These are phyloP conservation scores for Aspergillus aculeatinus DNA, from an alignment of 2,329 filamentous ascomycete genomes.

Conservation along the genomic window DNA sequence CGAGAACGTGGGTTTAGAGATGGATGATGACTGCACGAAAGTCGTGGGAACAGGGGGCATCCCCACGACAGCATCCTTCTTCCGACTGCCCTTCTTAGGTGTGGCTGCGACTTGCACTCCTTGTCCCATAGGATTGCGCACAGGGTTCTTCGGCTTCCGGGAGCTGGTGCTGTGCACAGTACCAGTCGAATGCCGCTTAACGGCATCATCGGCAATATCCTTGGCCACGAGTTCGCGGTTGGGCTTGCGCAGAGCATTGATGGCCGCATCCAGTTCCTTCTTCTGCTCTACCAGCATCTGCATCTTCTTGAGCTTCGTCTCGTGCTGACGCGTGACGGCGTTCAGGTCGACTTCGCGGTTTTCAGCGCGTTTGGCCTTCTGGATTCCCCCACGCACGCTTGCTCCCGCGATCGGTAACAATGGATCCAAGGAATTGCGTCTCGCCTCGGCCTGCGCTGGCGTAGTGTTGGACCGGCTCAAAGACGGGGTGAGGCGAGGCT, in stretches of 20 bases:
- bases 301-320: slow-evolving; percentile 48
- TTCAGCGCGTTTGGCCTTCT: slow-evolving; percentile 46
- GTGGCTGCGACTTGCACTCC: slow-evolving; percentile 52
- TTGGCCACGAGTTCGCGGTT: slow-evolving; percentile 48
- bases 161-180: slow-evolving; percentile 31
- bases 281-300: slow-evolving; percentile 48
- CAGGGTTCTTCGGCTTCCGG: slow-evolving; percentile 43
- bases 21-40: slow-evolving; percentile 31
- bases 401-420: slow-evolving; percentile 35
- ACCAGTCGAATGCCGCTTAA: slow-evolving; percentile 33
- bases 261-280: slow-evolving; percentile 50
- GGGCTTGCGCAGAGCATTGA: slow-evolving; percentile 48
- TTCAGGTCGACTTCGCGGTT: slow-evolving; percentile 52
- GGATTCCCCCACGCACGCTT: slow-evolving; percentile 44
- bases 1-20: slow-evolving; percentile 18
- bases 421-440: slow-evolving; percentile 45
- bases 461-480: slow-evolving; percentile 45
- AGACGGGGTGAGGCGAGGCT: slow-evolving; percentile 35
- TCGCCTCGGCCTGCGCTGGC: slow-evolving; percentile 39
- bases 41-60: slow-evolving; percentile 29
- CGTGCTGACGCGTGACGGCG: slow-evolving; percentile 45
- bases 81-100: slow-evolving; percentile 39
- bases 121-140: slow-evolving; percentile 42
- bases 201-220: slow-evolving; percentile 46
- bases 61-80: slow-evolving; percentile 29